phyloP scores from a whole-genome alignment of 2,329 filamentous ascomycete genomes.

The Tetracladium maxilliforme region DNA sequence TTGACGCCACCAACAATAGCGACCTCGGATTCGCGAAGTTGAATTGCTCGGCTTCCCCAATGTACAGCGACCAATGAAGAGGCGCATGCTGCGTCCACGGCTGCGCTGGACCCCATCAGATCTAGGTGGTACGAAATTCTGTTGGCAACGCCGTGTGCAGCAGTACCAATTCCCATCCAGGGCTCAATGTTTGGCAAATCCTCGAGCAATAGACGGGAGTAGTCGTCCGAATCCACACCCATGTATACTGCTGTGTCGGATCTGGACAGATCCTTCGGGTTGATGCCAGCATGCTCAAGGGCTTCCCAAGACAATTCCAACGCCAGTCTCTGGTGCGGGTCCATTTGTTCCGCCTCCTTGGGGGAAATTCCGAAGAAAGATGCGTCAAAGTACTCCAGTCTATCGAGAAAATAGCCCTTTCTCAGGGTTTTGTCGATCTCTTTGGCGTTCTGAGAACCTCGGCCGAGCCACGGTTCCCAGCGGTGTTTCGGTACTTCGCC shows the following conservation, averaged over 20 bases:
- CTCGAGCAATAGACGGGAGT: conserved; percentile 18
- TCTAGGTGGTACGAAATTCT: conserved; percentile 38
- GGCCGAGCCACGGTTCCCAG: too few species aligned
- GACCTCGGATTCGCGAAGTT: conserved; percentile 24
- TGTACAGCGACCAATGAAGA: conserved; percentile 38
- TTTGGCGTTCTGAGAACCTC: too few species aligned
- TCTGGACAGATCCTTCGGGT: conserved; percentile 26
- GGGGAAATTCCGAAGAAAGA: too few species aligned
- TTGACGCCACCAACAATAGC: conserved; percentile 16
- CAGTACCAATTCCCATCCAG: conserved; percentile 23
- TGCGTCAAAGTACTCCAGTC: too few species aligned
- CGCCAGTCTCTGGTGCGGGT: conserved; percentile 48
- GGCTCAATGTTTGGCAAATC: conserved; percentile 19
- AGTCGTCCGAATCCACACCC: conserved; percentile 19
- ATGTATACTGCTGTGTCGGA: conserved; percentile 14
- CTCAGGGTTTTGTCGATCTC: too few species aligned
- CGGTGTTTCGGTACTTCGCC: conserved; percentile 34
- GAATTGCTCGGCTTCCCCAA: conserved; percentile 32
- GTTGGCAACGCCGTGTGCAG: conserved; percentile 19
- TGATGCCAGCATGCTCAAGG: conserved; percentile 47
- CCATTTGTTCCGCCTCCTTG: conserved; percentile 47
- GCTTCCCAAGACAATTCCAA: conserved; percentile 52
- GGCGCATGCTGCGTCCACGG: conserved; percentile 44
- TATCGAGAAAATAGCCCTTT: too few species aligned
- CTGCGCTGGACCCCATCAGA: conserved; percentile 38